These are phyloP conservation scores for Lepiota venenata DNA, from an alignment of 768 basidiomycete species.

Conservation along the genomic window DNA sequence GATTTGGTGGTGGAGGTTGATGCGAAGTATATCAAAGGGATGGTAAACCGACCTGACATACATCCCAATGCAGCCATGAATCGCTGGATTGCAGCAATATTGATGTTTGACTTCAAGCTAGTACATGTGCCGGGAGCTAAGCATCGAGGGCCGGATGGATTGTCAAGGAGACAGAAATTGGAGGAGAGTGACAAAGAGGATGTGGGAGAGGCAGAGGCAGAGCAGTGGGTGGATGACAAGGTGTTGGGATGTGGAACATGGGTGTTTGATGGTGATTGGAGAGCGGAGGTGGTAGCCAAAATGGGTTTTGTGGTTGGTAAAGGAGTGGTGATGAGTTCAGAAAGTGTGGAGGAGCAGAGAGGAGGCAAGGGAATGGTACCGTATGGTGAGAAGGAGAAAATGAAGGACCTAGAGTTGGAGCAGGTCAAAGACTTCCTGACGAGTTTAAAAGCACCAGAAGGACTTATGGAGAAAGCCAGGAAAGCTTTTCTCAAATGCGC, in stretches of 20 bases:
- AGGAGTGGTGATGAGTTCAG: neutral
- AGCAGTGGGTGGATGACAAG: slow-evolving; percentile 22
- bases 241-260: slow-evolving; percentile 6
- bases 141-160: slow-evolving; percentile 32
- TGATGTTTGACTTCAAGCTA: slow-evolving; percentile 33
- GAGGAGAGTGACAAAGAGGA: slow-evolving; percentile 15
- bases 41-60: slow-evolving; percentile 36
- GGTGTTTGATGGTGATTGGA: neutral
- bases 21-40: slow-evolving; percentile 37
- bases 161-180: slow-evolving; percentile 23
- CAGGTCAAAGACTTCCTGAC: slow-evolving; percentile 3
- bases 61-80: slow-evolving; percentile 37
- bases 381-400: neutral
- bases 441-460: neutral
- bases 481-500: neutral
- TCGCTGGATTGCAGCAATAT: slow-evolving; percentile 37
- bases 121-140: slow-evolving; percentile 31
- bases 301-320: neutral
- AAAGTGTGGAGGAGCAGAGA: neutral
- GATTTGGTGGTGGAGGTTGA: slow-evolving; percentile 33
- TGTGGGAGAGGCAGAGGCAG: slow-evolving; percentile 12
- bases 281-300: neutral
- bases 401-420: neutral
- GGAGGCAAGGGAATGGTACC: too few species aligned
- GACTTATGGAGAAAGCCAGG: neutral